Percentiles rank a stretch among this genome's conserved stretches.
Conservation (phyloP, 306 rosid species). For the Crataegus laevigata region DNA sequence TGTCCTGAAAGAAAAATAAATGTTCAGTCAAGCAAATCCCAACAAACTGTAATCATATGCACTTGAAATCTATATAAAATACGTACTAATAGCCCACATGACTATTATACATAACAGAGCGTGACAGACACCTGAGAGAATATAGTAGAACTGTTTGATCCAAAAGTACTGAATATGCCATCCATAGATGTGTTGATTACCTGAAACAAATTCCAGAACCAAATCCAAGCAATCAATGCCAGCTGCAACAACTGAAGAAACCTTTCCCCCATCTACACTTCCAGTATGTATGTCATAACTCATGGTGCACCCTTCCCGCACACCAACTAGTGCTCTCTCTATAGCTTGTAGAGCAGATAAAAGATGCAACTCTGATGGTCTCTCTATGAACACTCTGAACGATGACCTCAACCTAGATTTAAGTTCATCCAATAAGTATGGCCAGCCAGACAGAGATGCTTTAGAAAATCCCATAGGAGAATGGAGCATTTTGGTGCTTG, state of each 20-base stretch:
- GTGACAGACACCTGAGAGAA: background rate
- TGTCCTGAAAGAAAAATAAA: constrained; percentile 42
- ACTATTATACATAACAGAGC: background rate
- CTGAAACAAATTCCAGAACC: constrained; percentile 80
- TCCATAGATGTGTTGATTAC: constrained; percentile 31
- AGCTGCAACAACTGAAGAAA: constrained; percentile 66
- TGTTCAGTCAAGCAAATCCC: constrained; percentile 13
- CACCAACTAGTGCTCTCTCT: constrained; percentile 78
- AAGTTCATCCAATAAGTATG: constrained; percentile 53
- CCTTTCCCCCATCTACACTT: constrained; percentile 52
- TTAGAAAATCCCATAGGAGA: constrained; percentile 33
- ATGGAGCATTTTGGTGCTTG: constrained; percentile 48
- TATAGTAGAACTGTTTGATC: background rate
- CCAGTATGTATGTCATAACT: constrained; percentile 50
- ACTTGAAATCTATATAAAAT: background rate
- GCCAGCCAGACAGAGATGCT: constrained; percentile 36
- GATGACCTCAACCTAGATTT: constrained; percentile 61
- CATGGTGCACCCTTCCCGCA: constrained; percentile 40
- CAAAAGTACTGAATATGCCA: background rate
- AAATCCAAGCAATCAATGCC: constrained; percentile 78
- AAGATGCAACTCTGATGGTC: constrained; percentile 61
- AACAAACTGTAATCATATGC: background rate
- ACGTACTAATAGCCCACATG: background rate
- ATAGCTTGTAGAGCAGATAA: constrained; percentile 62
- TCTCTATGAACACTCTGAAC: constrained; percentile 57